These are phyloP conservation scores for Pyrus communis DNA, from an alignment of 306 rosid species.

Conservation along the genomic window DNA sequence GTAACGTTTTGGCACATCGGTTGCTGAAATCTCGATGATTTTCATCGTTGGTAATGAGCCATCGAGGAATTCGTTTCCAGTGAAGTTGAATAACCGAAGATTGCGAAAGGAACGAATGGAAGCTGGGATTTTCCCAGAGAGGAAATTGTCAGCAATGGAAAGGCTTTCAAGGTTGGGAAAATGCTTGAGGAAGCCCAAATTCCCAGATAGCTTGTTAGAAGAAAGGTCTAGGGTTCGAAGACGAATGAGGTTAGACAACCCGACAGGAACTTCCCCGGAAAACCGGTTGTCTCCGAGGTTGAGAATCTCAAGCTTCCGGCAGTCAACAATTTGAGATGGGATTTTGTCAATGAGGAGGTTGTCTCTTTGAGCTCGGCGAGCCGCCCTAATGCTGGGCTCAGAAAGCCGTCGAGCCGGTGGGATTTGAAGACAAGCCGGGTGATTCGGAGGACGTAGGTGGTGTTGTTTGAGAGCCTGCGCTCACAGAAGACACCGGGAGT, in stretches of 20 bases:
- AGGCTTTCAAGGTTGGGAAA: slow-evolving; percentile 76
- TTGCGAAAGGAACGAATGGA: slow-evolving; percentile 73
- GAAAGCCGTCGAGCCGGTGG: slow-evolving; percentile 29
- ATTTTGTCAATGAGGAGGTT: slow-evolving; percentile 60
- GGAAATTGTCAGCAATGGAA: slow-evolving; percentile 58
- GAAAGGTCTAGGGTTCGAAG: slow-evolving; percentile 64
- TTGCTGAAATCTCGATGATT: slow-evolving; percentile 25
- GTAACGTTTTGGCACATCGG: slow-evolving; percentile 44
- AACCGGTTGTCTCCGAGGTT: slow-evolving; percentile 46
- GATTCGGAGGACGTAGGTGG: slow-evolving; percentile 46
- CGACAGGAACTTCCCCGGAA: slow-evolving; percentile 58
- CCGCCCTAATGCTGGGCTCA: slow-evolving; percentile 45
- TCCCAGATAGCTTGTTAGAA: slow-evolving; percentile 58
- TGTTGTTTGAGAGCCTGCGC: slow-evolving; percentile 44
- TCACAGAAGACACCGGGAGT: slow-evolving; percentile 69
- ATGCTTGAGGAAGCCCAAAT: slow-evolving; percentile 60
- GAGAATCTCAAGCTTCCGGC: slow-evolving; percentile 72
- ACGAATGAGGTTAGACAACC: slow-evolving; percentile 48
- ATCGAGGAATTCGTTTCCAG: slow-evolving; percentile 63
- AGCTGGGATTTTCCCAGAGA: slow-evolving; percentile 62
- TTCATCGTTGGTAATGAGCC: slow-evolving; percentile 31
- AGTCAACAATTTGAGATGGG: slow-evolving; percentile 61
- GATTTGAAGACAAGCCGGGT: slow-evolving; percentile 51
- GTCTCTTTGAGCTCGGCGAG: slow-evolving; percentile 67
- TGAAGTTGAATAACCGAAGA: slow-evolving; percentile 58